Evolutionary conservation across 441 rosid species (phyloP), one percentile per base, ranked within the genome.

Genomic region (Populus hybrid): DNA sequence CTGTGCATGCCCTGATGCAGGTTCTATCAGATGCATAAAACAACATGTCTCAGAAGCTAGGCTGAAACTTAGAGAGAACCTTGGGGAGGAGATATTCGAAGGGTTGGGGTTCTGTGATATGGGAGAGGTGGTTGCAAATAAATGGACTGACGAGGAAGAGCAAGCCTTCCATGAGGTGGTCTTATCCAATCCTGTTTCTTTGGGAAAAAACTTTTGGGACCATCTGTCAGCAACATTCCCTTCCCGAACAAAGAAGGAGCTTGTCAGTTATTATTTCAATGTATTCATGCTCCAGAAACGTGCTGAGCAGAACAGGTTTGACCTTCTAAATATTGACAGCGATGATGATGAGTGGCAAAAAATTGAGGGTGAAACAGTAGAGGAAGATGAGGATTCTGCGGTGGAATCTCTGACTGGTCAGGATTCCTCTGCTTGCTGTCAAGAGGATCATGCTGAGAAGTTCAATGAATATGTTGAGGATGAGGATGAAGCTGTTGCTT

Each of bases 321-420:
- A 80, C 73, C 83, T 87, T 1, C 72, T 81, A 82, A 90, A 86
- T 42, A 76, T 85, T 1, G 90, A 89, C 42, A 94, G 92, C 68
- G 88, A 93, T 38, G 69, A 79, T 53, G 95, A 93, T 74, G 94
- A 91, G 83, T 83, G 89, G 93, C 87, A 79, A 66, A 76, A 29
- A 76, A 56, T 23, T 64, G 82, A 75, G 28, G 68, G 31, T 75
- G 79, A 92, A 89, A 77, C 89, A 89, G 97, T 84, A 80, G 87
- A 78, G 74, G 90, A 82, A 20, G 89, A 86, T 36, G 89, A 82
- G 21, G 86, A 84, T 75, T 83, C 88, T 64, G 82, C 36, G 5
- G 85, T 87, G 79, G 90, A 89, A 75, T 89, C 89, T 79, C 84
- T 78, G 20, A 68, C 67, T 24, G 77, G 64, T 68, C 79, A 64